phyloP scores from a whole-genome alignment of 2,329 filamentous ascomycete genomes.

The Beauveria sp. region DNA sequence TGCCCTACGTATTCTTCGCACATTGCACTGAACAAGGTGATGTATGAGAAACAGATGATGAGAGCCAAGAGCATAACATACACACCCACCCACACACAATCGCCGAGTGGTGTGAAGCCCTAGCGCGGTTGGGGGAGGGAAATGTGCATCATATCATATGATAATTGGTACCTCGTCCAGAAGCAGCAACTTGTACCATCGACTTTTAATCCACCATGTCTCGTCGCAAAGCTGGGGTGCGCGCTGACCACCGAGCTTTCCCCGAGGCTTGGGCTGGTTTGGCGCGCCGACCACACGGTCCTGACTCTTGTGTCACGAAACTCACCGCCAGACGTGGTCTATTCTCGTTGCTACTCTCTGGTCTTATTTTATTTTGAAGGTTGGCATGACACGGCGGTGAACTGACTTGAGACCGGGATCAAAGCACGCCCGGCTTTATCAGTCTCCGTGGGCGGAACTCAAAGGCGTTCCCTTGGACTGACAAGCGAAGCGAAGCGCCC shows the following conservation, averaged over 20 bases:
- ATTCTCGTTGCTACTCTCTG: neutral
- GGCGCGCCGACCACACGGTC: neutral
- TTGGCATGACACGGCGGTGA: too few species aligned
- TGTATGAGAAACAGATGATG: neutral
- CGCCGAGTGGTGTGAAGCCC: neutral
- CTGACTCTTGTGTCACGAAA: neutral
- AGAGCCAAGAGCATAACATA: neutral
- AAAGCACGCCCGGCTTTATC: too few species aligned
- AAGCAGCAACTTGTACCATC: neutral
- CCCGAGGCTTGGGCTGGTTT: neutral
- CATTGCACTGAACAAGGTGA: neutral
- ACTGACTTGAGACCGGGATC: too few species aligned
- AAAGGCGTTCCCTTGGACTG: neutral
- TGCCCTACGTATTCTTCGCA: too few species aligned
- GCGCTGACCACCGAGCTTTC: constrained; percentile 6
- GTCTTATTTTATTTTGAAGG: neutral
- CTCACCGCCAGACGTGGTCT: constrained; percentile 2
- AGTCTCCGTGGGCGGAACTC: neutral
- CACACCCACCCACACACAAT: neutral
- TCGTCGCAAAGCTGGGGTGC: neutral
- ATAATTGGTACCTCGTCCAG: neutral
- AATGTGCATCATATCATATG: neutral
- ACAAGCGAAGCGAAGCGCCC: constrained; percentile 3
- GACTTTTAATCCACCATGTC: neutral
- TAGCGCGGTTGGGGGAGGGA: neutral